Evolutionary conservation across 495 filamentous ascomycete genomes (phyloP), one percentile per base, ranked within the genome.

Genomic region (Penicillium salamii): DNA sequence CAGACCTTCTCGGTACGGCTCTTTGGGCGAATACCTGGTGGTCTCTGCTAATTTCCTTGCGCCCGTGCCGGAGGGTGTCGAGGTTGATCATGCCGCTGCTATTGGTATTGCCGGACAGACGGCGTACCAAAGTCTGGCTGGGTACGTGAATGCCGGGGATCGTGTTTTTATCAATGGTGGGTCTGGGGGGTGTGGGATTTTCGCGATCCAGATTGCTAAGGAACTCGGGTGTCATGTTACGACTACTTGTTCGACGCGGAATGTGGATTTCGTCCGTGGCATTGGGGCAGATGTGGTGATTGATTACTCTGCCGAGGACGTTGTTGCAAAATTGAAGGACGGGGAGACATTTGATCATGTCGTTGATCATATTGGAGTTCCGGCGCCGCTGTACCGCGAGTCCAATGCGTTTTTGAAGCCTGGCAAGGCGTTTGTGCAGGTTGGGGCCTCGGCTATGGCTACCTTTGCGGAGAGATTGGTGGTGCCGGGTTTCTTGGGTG

Each of bases 81-180:
- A 72, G 15, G 56, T 70, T 1, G 69, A 75, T 8, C 64, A 79
- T 18, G 79, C 74, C 0, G 75, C 79, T 5, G 64, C 68, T 4
- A 31, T 84, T 5, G 76, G 75, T 0, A 70, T 80, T 2, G 78
- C 80, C 0, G 83, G 74, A 0, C 48, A 75, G 52, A 84, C 83
- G 2, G 78, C 82, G 0, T 83, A 81, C 52, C 81, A 85, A 57
- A 59, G 69, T 12, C 70, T 87, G 20, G 66, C 66, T 13, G 75
- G 77, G 11, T 63, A 78, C 45, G 72, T 83, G 24, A 68, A 69
- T 34, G 17, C 55, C 0, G 78, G 78, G 9, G 73, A 78, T 39
- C 74, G 74, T 46, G 70, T 88, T 15, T 86, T 88, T 62, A 75
- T 88, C 54, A 87, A 87, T 49, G 85, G 80, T 26, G 84, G 83